Percentiles rank a stretch among this genome's conserved stretches.
Conservation (phyloP, 176 grass and related monocot species). For the Avena sativa region DNA sequence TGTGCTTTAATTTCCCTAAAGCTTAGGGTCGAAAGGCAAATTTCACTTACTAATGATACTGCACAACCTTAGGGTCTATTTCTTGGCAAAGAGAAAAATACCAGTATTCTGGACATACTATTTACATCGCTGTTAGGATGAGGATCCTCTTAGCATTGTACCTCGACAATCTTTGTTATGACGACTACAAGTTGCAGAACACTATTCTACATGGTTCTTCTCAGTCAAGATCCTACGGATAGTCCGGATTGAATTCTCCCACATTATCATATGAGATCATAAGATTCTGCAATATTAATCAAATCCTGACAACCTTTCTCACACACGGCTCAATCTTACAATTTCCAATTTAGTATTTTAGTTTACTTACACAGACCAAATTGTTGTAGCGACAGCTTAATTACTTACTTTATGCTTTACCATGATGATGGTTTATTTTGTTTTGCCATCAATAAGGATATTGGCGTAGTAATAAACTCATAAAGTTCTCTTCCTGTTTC, state of each 20-base stretch:
- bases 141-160: not conserved
- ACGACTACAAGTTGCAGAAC: not conserved
- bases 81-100: not conserved
- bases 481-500: not conserved
- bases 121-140: not conserved
- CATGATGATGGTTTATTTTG: not conserved
- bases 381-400: not conserved
- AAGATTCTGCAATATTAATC: not conserved
- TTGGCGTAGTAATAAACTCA: not conserved
- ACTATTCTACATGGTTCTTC: not conserved
- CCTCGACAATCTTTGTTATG: not conserved
- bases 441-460: not conserved
- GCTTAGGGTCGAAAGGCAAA: not conserved
- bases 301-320: not conserved
- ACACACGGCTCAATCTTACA: not conserved
- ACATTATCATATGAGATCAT: not conserved
- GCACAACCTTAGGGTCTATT: conserved; percentile 8
- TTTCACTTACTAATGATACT: not conserved
- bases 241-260: not conserved
- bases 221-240: not conserved
- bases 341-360: conserved; percentile 16
- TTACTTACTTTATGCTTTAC: not conserved
- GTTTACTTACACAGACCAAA: not conserved
- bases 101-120: not conserved
- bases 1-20: not conserved